phyloP scores from a whole-genome alignment of 2,329 filamentous ascomycete species.

The Dothistroma pini region DNA sequence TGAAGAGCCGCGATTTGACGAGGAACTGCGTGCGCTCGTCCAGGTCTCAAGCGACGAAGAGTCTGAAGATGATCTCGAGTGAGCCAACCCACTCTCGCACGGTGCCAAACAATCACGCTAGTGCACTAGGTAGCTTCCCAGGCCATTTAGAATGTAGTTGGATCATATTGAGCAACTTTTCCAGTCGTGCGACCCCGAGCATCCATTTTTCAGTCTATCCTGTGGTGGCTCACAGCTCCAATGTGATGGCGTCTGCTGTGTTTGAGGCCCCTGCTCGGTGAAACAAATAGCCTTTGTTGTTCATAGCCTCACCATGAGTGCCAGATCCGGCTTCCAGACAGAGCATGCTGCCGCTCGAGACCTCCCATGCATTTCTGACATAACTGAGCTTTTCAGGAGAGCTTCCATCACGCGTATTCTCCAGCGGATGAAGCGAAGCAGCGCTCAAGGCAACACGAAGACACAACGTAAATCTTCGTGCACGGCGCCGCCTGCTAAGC shows the following conservation, averaged over 20 bases:
- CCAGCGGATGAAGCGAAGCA: not conserved
- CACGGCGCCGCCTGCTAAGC: not conserved
- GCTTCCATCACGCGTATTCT: not conserved
- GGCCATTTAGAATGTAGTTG: too few species aligned
- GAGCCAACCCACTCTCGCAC: not conserved
- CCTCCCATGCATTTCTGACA: not conserved
- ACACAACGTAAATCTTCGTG: not conserved
- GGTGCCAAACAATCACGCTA: too few species aligned
- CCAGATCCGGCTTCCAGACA: not conserved
- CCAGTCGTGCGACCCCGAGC: too few species aligned
- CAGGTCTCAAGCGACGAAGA: not conserved
- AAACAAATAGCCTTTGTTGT: not conserved
- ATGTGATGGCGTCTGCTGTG: too few species aligned
- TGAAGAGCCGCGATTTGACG: not conserved
- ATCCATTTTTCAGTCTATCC: too few species aligned
- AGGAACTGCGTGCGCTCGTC: not conserved
- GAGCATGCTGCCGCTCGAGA: not conserved
- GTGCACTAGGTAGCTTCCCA: too few species aligned
- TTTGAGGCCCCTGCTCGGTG: not conserved
- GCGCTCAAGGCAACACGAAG: not conserved
- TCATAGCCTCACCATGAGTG: not conserved
- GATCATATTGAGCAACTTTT: too few species aligned
- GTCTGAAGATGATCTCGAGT: not conserved
- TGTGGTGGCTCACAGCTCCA: too few species aligned
- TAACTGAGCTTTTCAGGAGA: not conserved